A percentile compares a stretch with the other conserved stretches of the same genome.
Evolutionary conservation across 768 basidiomycete species (phyloP).

Genomic region (Chalciporus sphaerocephalus): DNA sequence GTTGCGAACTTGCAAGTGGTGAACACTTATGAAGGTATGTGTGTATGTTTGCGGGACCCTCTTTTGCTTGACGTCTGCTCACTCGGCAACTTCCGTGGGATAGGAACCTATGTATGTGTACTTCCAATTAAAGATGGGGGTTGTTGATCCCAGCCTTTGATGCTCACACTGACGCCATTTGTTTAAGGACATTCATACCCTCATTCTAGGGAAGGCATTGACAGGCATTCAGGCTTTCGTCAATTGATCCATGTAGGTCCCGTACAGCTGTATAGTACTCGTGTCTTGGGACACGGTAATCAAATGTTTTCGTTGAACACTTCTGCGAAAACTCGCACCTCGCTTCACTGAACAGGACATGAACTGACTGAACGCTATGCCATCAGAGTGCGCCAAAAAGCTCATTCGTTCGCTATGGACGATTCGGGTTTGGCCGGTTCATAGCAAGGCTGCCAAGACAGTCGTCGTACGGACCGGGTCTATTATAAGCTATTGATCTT

Average conservation of each 20-base stretch:
- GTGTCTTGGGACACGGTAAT: no score
- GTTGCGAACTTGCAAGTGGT: constrained; percentile 94
- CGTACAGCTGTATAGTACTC: background rate
- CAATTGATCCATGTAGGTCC: constrained; percentile 35
- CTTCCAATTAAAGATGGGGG: background rate
- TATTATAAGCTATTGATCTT: no score
- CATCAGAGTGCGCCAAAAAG: no score
- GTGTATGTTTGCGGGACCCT: background rate
- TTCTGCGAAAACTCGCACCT: no score
- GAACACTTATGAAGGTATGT: constrained; percentile 86
- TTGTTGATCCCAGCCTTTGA: background rate
- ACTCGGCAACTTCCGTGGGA: constrained; percentile 1
- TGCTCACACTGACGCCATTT: constrained; percentile 8
- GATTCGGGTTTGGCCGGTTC: no score
- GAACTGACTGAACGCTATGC: no score
- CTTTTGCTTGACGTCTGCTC: background rate
- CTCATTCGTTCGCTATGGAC: no score
- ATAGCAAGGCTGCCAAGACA: no score
- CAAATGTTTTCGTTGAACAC: no score
- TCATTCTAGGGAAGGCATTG: constrained; percentile 90
- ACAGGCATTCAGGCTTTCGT: constrained; percentile 86
- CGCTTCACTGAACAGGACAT: no score
- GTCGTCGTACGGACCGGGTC: no score
- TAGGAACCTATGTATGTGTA: constrained; percentile 56
- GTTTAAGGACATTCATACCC: constrained; percentile 79